Conservation (phyloP, 2,329 filamentous ascomycete species). For the Uncinocarpus reesii region DNA sequence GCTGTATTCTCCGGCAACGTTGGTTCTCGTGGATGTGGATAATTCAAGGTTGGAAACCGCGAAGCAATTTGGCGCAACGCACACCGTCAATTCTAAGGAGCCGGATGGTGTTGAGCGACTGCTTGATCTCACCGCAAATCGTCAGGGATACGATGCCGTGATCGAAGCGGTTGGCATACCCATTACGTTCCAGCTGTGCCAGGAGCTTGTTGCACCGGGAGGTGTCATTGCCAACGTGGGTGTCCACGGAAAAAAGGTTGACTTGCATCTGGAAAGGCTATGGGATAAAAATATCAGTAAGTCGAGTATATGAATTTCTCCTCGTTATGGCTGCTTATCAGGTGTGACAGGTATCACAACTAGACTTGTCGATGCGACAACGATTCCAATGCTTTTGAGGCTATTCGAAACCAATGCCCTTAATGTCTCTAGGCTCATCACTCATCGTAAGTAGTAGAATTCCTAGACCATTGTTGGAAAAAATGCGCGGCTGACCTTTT, state of each 20-base stretch:
- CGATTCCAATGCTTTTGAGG: conserved; percentile 43
- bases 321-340: neutral
- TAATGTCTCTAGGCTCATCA: conserved; percentile 37
- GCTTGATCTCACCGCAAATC: conserved; percentile 32
- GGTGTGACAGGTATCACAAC: conserved; percentile 39
- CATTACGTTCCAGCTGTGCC: conserved; percentile 44
- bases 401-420: conserved; percentile 36
- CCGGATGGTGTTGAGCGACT: conserved; percentile 33
- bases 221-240: conserved; percentile 49
- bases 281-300: conserved; percentile 47
- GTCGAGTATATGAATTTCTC: conserved; percentile 17
- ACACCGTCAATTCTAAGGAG: conserved; percentile 34
- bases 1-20: conserved; percentile 44
- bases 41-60: conserved; percentile 40
- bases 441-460: conserved; percentile 32
- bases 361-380: conserved; percentile 39
- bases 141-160: conserved; percentile 46
- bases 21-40: conserved; percentile 47
- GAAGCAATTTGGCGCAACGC: conserved; percentile 41
- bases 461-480: neutral
- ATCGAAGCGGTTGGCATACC: conserved; percentile 50
- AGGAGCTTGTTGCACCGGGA: conserved; percentile 45
- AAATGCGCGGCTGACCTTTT: neutral
- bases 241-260: conserved; percentile 46
- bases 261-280: conserved; percentile 44